Evolutionary conservation across 768 basidiomycete species (phyloP).

Genomic region (Leucogyrophana mollusca): DNA sequence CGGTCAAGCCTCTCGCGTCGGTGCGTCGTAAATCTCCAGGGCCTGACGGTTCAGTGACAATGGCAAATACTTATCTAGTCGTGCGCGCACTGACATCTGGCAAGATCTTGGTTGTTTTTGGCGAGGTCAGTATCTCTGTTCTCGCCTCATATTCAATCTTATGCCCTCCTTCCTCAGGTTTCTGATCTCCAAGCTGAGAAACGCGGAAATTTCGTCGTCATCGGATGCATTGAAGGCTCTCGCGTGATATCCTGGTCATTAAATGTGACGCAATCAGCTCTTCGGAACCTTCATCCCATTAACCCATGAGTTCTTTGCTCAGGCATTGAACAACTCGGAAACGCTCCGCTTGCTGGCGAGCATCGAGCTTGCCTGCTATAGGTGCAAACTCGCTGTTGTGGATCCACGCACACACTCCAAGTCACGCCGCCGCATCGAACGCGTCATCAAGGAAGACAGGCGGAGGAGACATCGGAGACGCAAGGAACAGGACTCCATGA

Average conservation of each 20-base stretch:
- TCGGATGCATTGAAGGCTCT: slow-evolving; percentile 72
- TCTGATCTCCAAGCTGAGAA: slow-evolving; percentile 83
- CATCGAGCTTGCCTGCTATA: slow-evolving; percentile 83
- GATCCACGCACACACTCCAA: slow-evolving; percentile 69
- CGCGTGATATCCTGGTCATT: slow-evolving; percentile 84
- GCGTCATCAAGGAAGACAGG: slow-evolving; percentile 83
- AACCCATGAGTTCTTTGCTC: slow-evolving; percentile 8
- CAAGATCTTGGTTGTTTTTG: slow-evolving; percentile 68
- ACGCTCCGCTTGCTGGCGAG: slow-evolving; percentile 79
- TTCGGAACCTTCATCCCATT: slow-evolving; percentile 8
- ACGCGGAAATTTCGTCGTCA: slow-evolving; percentile 84
- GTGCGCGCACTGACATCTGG: slow-evolving; percentile 55
- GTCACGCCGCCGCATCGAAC: slow-evolving; percentile 68
- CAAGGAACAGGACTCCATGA: slow-evolving; percentile 81
- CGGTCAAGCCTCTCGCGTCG: slow-evolving; percentile 79
- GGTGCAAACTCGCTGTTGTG: slow-evolving; percentile 63
- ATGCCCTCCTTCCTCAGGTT: slow-evolving; percentile 32
- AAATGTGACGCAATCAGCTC: slow-evolving; percentile 49
- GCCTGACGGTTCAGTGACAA: slow-evolving; percentile 3
- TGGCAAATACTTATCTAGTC: slow-evolving; percentile 10
- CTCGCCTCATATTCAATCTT: slow-evolving; percentile 1
- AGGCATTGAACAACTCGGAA: slow-evolving; percentile 84
- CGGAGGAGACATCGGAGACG: slow-evolving; percentile 77
- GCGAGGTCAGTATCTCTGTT: slow-evolving; percentile 49
- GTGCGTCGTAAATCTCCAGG: slow-evolving; percentile 40